Evolutionary conservation across 225 moss, liverwort and hornwort species (phyloP).

Genomic region (Physcomitrium patens): DNA sequence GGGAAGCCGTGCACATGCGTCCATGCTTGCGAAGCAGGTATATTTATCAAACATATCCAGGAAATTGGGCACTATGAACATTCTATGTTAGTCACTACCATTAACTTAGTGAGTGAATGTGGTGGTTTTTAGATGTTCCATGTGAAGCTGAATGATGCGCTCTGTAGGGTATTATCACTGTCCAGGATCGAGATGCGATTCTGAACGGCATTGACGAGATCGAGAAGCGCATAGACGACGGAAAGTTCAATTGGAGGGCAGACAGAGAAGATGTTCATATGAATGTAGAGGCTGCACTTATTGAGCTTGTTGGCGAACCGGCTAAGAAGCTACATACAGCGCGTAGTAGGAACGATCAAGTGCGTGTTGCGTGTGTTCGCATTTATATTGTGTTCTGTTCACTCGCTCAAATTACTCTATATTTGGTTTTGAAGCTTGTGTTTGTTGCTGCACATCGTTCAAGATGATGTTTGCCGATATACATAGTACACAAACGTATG

Average conservation of each 20-base stretch:
- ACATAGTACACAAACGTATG: not conserved
- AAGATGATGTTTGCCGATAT: not conserved
- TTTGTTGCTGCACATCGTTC: not conserved
- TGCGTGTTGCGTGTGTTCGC: conserved; percentile 23
- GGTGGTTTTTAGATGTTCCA: not conserved
- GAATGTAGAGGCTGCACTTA: conserved; percentile 97
- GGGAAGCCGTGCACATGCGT: conserved; percentile 95
- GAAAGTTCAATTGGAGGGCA: conserved; percentile 90
- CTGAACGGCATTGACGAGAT: conserved; percentile 76
- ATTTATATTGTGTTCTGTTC: not conserved
- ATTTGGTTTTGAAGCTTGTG: not conserved
- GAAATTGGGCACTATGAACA: not conserved
- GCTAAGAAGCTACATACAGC: conserved; percentile 97
- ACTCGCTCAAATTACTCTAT: not conserved
- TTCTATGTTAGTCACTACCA: not conserved
- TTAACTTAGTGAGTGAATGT: not conserved
- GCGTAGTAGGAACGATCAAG: conserved; percentile 95
- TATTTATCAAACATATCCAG: not conserved
- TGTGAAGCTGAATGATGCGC: not conserved
- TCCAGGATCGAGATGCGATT: conserved; percentile 76
- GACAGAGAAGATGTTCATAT: conserved; percentile 99
- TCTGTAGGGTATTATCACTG: conserved; percentile 74
- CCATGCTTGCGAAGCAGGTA: conserved; percentile 97
- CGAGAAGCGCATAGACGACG: conserved; percentile 76
- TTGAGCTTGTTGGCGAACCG: conserved; percentile 89